Evolutionary conservation across 371 early-diverging fungal genomes (phyloP), one percentile per base, ranked within the genome.

Genomic region (Mortierella sp.): DNA sequence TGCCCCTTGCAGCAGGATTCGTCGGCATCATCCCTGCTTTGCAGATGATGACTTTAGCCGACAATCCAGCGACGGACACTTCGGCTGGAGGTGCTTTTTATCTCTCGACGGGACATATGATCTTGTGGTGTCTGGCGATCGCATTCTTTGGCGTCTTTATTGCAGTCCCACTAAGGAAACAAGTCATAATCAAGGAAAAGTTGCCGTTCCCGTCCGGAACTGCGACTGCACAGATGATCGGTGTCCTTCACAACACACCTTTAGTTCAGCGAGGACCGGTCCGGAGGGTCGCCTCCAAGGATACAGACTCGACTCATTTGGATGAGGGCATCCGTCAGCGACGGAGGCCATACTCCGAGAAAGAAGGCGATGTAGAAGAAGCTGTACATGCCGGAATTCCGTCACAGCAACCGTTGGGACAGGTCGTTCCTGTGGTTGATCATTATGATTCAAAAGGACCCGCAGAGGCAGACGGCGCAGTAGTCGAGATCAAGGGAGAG

Each of bases 81-180:
- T 21, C 56, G 0, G 19, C 43, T 43, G 43, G 43, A 1, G 75
- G 75, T 11, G 62, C 72, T 4, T 41, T 72, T 4, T 37, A 57
- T 3, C 48, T 72, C 49, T 21, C 60, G 6, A 46, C 70, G 0
- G n/a, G 30, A 4, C 14, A 70, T 60, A 67, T 93, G 59, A 82
- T 90, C 15, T 59, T 93, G 0, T 94, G 95, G 95, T 87, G 91
- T 11, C 59, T 94, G 23, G 93, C 88, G 7, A 83, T 93, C 50
- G 90, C 94, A 6, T 92, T 93, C 78, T 96, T 93, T 81, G 96
- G 96, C 28, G 91, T 96, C 9, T 95, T 95, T 66, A 95, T 96
- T 78, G 95, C 94, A 4, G 85, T 96, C 4, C 94, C 95, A 6
- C 72, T 96, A 49, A 81, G 96, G 47, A 87, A 84, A 32, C 93